Evolutionary conservation across 1,284 basidiomycete species (phyloP), one percentile per base, ranked within the genome.

Genomic region (Ganoderma resinaceum): DNA sequence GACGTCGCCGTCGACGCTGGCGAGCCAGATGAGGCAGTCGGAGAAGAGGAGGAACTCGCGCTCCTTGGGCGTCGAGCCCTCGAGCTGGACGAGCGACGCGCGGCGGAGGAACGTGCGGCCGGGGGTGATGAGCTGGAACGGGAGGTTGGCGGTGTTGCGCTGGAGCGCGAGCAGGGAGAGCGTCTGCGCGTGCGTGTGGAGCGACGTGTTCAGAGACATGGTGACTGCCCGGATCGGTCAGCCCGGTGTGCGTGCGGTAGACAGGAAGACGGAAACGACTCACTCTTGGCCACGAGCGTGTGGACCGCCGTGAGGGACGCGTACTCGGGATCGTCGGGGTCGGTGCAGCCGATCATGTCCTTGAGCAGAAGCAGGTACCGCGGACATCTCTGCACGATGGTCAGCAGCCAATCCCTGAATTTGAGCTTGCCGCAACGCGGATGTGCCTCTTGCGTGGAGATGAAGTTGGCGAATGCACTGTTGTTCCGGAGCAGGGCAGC

Each of bases 311-410:
- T 82, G 20, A 95, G 81, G 40, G 87, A 87, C 3, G 79, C 79
- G 73, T 89, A 84, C 76, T 95, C 94, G 8, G 86, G 82, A 69
- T 92, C 89, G 1, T 88, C 87, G 6, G 82, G 78, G 55, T 87
- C 85, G 2, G 92, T 94, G 71, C 87, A 87, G 16, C 79, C 78
- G 29, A 95, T 87, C 37, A 96, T 83, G 74, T 96, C 95, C 78
- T 91, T 91, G 61, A 96, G 85, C 6, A 96, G 82, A 16, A 96
- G 84, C 7, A 95, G 83, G 76, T 96, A 96, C 66, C 95, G 86
- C 12, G 95, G 95, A 78, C 95, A 95, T 59, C 95, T 85, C 80
- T 96, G 95, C 0, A 96, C 91, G 61, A 95, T 89, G 6, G 91
- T 94, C 65, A 96, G 83, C n/a, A 96, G 84, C 90, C 95, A 95